Evolutionary conservation across 352 stramenopile species (phyloP).

Genomic region (Peronospora tabacina): DNA sequence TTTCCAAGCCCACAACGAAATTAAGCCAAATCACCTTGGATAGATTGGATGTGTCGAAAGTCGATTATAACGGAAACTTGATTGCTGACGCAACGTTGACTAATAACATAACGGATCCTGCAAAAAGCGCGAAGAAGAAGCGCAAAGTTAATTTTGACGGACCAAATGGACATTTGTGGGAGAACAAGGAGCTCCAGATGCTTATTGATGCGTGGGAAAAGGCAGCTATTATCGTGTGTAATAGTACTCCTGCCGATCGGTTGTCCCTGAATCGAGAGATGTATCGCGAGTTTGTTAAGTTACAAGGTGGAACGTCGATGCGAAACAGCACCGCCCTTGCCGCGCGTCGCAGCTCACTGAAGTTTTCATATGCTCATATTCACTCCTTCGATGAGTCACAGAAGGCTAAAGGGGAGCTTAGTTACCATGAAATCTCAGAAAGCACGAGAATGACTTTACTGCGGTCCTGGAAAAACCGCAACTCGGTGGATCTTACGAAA

Average conservation of each 20-base stretch:
- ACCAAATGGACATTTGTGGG: conserved; percentile 25
- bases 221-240: conserved; percentile 23
- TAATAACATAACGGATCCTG: not conserved
- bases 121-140: conserved; percentile 15
- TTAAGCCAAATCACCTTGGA: not conserved
- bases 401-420: conserved; percentile 21
- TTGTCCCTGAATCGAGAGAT: conserved; percentile 32
- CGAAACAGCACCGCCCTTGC: conserved; percentile 30
- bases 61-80: conserved; percentile 1
- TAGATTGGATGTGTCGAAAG: conserved; percentile 2
- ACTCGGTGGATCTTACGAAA: conserved; percentile 33
- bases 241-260: conserved; percentile 14
- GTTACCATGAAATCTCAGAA: conserved; percentile 25
- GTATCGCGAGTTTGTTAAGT: conserved; percentile 29
- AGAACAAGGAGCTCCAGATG: conserved; percentile 26
- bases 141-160: conserved; percentile 20
- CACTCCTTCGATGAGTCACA: conserved; percentile 30
- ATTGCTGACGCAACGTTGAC: not conserved
- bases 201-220: conserved; percentile 36
- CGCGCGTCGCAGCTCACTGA: conserved; percentile 32
- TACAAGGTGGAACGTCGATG: conserved; percentile 29
- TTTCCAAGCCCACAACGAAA: not conserved
- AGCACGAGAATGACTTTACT: conserved; percentile 22
- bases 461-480: conserved; percentile 36
- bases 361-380: conserved; percentile 33